phyloP scores from a whole-genome alignment of 2,329 filamentous ascomycete species.

The Thermothelomyces thermophilus region DNA sequence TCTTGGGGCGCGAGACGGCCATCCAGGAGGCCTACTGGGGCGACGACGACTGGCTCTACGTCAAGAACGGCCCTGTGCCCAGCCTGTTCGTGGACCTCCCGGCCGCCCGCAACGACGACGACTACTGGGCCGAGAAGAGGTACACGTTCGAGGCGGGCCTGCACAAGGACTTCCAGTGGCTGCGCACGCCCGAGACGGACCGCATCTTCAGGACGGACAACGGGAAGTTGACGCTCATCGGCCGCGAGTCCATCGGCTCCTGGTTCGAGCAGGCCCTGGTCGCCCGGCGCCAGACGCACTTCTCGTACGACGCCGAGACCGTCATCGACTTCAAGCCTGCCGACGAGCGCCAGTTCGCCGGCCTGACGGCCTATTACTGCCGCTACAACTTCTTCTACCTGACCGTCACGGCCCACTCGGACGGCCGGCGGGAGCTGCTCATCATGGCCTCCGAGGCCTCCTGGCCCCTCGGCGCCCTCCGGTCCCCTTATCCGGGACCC shows the following conservation, averaged over 20 bases:
- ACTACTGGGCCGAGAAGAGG: constrained; percentile 43
- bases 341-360: constrained; percentile 56
- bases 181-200: constrained; percentile 48
- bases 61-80: constrained; percentile 52
- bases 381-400: constrained; percentile 61
- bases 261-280: constrained; percentile 55
- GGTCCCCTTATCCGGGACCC: constrained; percentile 35
- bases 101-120: constrained; percentile 38
- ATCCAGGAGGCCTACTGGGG: constrained; percentile 56
- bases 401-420: constrained; percentile 48
- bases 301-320: constrained; percentile 56
- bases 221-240: constrained; percentile 40
- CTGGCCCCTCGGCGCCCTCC: constrained; percentile 45
- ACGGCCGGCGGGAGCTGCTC: constrained; percentile 51
- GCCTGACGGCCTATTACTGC: constrained; percentile 56
- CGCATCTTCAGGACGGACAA: constrained; percentile 41
- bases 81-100: constrained; percentile 48
- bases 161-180: constrained; percentile 51
- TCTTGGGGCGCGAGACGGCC: constrained; percentile 48
- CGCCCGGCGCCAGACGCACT: constrained; percentile 50
- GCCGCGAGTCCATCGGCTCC: constrained; percentile 48
- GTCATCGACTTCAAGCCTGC: constrained; percentile 45
- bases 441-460: constrained; percentile 51
- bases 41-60: constrained; percentile 55
- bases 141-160: constrained; percentile 43